Evolutionary conservation across 768 basidiomycete species (phyloP), one percentile per base, ranked within the genome.

Genomic region (Amanita phalloides): DNA sequence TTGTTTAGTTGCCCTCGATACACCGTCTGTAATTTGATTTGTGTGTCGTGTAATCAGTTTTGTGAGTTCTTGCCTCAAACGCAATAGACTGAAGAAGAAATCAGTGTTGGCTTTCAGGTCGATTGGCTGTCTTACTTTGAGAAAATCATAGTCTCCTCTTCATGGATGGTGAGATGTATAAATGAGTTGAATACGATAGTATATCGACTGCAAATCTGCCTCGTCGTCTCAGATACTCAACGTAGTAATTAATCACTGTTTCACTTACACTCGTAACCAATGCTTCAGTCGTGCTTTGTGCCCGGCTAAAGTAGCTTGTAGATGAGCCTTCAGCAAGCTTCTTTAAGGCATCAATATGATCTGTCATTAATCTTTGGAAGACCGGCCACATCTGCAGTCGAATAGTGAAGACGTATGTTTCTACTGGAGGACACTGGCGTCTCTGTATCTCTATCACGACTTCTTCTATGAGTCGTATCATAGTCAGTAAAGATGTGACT

Each of bases 111-210:
- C 21, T 10, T 30, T 28, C 13, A 38, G 3, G 3, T 20, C 9
- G 4, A 8, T 6, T n/a, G 30, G 11, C 11, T 8, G 28, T 62
- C 82, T 57, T 61, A 95, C 95, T 93, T 93, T 21, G 86, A 81
- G 61, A 96, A 96, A 44, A 98, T 87, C 93, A 97, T 96, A 7
- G 90, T 90, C 63, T 96, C 94, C 57, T 96, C 91, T 38, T 82
- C 84, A 54, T 88, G 84, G 36, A 77, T 78, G 3, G 88, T 90
- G 56, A 99, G 68, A 26, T 80, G 77, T 20, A 94, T 81, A 56
- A 93, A 81, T 2, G 86, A 81, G 54, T 82, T 84, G 72, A 98
- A 98, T 60, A 96, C 63, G 13, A 71, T 71, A 11, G 84, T 74
- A 64, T 98, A 99, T 53, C 82, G 79, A 46, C 73, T 75, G 62